A percentile compares a stretch with the other conserved stretches of the same genome.
Conservation (phyloP, 805 yeast genomes). For the Kazachstania martiniae region DNA sequence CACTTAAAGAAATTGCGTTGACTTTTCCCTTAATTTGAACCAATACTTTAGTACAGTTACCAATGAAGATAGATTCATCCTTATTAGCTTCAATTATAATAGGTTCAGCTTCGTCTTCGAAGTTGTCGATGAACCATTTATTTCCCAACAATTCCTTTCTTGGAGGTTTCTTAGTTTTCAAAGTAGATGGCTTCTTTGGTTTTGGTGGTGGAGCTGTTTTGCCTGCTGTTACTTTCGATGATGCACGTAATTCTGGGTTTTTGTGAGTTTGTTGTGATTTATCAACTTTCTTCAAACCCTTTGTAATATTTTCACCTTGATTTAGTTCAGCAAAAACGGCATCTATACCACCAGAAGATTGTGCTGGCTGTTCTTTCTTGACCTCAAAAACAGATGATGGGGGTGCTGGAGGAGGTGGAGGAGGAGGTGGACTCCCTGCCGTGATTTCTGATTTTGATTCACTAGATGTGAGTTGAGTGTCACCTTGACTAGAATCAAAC, state of each 20-base stretch:
- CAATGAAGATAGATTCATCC: constrained; percentile 84
- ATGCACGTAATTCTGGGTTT: constrained; percentile 67
- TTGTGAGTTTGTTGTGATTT: constrained; percentile 90
- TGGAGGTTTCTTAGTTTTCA: constrained; percentile 40
- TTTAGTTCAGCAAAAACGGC: constrained; percentile 91
- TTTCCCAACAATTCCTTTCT: constrained; percentile 74
- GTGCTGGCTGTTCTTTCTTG: constrained; percentile 17
- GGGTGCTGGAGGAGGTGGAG: constrained; percentile 92
- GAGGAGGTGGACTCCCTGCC: constrained; percentile 37
- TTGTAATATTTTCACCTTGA: constrained; percentile 74
- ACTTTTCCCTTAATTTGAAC: constrained; percentile 85
- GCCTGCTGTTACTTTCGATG: constrained; percentile 36
- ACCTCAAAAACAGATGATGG: constrained; percentile 59
- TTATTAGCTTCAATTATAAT: constrained; percentile 66
- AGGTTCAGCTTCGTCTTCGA: constrained; percentile 42
- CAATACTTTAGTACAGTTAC: constrained; percentile 63
- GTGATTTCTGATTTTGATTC: constrained; percentile 28
- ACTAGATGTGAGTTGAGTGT: constrained; percentile 24
- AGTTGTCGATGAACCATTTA: constrained; percentile 83
- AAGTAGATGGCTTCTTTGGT: constrained; percentile 70
- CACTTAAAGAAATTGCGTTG: constrained; percentile 73
- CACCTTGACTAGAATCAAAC: constrained; percentile 11
- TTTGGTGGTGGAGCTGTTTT: constrained; percentile 48
- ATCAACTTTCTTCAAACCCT: constrained; percentile 84
- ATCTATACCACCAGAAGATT: constrained; percentile 46